Evolutionary conservation across 2,329 filamentous ascomycete species (phyloP).

Genomic region (Stromatinia cepivora): DNA sequence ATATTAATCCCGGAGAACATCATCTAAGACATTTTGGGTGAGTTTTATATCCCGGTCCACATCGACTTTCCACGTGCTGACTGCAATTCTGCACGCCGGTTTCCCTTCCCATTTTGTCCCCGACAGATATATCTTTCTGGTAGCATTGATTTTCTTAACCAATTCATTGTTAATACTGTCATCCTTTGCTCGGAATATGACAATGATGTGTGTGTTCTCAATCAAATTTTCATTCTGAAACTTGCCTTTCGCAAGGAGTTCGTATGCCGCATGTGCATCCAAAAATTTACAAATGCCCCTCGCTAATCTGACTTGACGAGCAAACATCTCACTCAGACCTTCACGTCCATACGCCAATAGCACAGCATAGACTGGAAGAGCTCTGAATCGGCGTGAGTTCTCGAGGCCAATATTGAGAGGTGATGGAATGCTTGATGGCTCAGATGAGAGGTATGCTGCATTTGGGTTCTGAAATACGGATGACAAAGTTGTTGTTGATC

Average conservation of each 20-base stretch:
- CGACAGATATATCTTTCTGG: constrained; percentile 76
- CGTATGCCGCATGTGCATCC: constrained; percentile 59
- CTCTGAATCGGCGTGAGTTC: constrained; percentile 87
- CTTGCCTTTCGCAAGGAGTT: constrained; percentile 58
- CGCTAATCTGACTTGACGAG: constrained; percentile 70
- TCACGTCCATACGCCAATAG: constrained; percentile 70
- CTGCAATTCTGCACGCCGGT: constrained; percentile 77
- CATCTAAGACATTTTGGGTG: constrained; percentile 61
- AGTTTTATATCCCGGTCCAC: constrained; percentile 64
- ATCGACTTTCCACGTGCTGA: constrained; percentile 81
- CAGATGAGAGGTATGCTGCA: constrained; percentile 70
- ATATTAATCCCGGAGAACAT: constrained; percentile 14
- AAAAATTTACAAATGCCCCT: constrained; percentile 67
- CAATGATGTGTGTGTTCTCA: constrained; percentile 54
- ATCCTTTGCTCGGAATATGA: constrained; percentile 75
- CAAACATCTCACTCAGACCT: constrained; percentile 69
- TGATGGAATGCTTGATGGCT: constrained; percentile 60
- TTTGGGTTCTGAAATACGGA: constrained; percentile 79
- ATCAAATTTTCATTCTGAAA: constrained; percentile 51
- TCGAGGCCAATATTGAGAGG: constrained; percentile 86
- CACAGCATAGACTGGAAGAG: constrained; percentile 83
- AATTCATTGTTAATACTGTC: constrained; percentile 62
- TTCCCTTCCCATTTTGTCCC: constrained; percentile 75
- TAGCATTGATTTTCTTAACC: constrained; percentile 71
- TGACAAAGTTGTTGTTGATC: constrained; percentile 57